Evolutionary conservation across 768 basidiomycete species (phyloP).

Genomic region (Hygrocybe coccinea): DNA sequence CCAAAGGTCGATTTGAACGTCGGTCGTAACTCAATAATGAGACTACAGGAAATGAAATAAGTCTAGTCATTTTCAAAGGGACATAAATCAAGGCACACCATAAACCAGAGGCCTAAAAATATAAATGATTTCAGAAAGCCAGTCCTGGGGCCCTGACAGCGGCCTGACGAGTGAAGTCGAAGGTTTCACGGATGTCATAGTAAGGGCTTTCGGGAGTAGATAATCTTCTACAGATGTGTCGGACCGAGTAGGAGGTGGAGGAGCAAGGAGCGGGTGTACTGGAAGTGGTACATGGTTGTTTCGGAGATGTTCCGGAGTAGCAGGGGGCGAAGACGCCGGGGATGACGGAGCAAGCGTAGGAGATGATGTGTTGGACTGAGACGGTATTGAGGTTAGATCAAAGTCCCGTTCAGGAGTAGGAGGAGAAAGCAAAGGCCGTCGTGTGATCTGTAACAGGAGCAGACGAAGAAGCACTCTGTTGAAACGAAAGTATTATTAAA

Average conservation of each 20-base stretch:
- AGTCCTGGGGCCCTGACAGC: constrained; percentile 61
- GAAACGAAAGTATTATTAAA: constrained; percentile 12
- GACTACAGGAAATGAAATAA: constrained; percentile 24
- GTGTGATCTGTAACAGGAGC: constrained; percentile 66
- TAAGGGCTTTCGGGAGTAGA: constrained; percentile 75
- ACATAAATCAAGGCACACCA: constrained; percentile 43
- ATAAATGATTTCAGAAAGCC: constrained; percentile 69
- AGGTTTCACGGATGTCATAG: constrained; percentile 65
- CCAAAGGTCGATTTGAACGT: constrained; percentile 56
- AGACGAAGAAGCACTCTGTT: constrained; percentile 71
- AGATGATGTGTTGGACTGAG: constrained; percentile 49
- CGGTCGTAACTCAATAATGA: constrained; percentile 43
- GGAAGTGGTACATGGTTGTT: constrained; percentile 71
- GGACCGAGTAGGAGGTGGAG: constrained; percentile 46
- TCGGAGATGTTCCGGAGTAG: constrained; percentile 74
- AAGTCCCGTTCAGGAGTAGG: constrained; percentile 86
- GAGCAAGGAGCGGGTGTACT: constrained; percentile 55
- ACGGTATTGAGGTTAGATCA: constrained; percentile 65
- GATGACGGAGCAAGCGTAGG: constrained; percentile 60
- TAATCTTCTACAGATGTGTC: constrained; percentile 70
- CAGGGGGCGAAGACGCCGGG: constrained; percentile 48
- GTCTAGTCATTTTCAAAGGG: constrained; percentile 9
- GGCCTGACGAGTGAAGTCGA: constrained; percentile 61
- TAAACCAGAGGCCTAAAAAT: constrained; percentile 72
- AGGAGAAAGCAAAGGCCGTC: constrained; percentile 67